A percentile compares a stretch with the other conserved stretches of the same genome.
Conservation (phyloP, 208 protist genomes). For the Acanthamoeba quina region DNA sequence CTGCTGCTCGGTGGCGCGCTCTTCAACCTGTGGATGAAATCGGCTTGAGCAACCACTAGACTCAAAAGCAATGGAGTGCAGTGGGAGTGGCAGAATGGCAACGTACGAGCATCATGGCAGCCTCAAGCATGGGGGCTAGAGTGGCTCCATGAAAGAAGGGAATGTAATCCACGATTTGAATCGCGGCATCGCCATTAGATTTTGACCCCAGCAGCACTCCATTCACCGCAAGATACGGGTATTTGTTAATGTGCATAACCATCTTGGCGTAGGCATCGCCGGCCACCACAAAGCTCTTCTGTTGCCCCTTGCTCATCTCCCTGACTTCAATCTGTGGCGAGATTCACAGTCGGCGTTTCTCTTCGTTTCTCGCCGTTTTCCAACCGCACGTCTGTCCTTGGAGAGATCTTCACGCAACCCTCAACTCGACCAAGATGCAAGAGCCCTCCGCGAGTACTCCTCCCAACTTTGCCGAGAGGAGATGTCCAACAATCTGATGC, state of each 20-base stretch:
- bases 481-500: too few species aligned
- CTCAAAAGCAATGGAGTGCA: not conserved
- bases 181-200: not conserved
- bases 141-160: conserved; percentile 60
- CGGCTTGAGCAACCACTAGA: not conserved
- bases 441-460: not conserved
- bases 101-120: conserved; percentile 42
- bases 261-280: conserved; percentile 60
- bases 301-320: not conserved
- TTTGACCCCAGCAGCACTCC: conserved; percentile 62
- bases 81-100: not conserved
- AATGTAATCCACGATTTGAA: conserved; percentile 51
- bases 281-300: not conserved
- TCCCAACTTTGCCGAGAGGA: too few species aligned
- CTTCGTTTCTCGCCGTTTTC: not conserved
- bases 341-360: not conserved
- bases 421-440: not conserved
- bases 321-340: not conserved
- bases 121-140: conserved; percentile 59
- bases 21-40: not conserved
- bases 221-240: conserved; percentile 28
- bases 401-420: not conserved
- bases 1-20: not conserved
- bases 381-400: too few species aligned
- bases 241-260: conserved; percentile 54